Conservation (phyloP, 441 rosid genomes). For the Gossypium schwendimanii region DNA sequence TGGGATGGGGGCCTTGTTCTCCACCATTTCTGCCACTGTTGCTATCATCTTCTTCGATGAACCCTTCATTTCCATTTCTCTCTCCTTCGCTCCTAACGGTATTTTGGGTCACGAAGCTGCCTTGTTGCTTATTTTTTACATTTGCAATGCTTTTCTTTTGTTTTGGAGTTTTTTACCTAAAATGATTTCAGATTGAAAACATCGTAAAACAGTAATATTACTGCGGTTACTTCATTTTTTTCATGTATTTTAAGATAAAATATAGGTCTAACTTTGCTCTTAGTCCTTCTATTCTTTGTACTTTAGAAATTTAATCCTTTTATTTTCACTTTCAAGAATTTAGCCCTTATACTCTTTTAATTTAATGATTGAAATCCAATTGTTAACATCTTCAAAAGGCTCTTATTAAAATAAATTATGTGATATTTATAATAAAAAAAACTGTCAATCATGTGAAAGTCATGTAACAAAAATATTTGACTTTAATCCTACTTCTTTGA, state of each 20-base stretch:
- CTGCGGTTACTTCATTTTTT: not conserved
- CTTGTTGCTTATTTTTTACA: not conserved
- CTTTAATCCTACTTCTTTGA: too few relatives aligned
- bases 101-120: not conserved
- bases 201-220: not conserved
- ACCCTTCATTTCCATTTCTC: slow-evolving; percentile 63
- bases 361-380: too few relatives aligned
- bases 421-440: too few relatives aligned
- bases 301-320: not conserved
- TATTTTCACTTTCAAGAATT: not conserved
- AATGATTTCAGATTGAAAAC: not conserved
- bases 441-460: too few relatives aligned
- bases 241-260: not conserved
- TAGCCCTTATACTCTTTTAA: too few relatives aligned
- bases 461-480: too few relatives aligned
- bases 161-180: not conserved
- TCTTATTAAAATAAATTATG: too few relatives aligned
- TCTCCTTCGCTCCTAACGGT: not conserved
- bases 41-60: slow-evolving; percentile 97
- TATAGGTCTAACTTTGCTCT: not conserved
- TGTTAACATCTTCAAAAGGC: too few relatives aligned
- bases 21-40: slow-evolving; percentile 81
- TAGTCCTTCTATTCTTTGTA: not conserved
- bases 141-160: not conserved
- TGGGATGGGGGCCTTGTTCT: slow-evolving; percentile 60